Percentiles rank a stretch among this genome's conserved stretches.
Conservation (phyloP, 2,329 filamentous ascomycete genomes). For the Calonectria montana region DNA sequence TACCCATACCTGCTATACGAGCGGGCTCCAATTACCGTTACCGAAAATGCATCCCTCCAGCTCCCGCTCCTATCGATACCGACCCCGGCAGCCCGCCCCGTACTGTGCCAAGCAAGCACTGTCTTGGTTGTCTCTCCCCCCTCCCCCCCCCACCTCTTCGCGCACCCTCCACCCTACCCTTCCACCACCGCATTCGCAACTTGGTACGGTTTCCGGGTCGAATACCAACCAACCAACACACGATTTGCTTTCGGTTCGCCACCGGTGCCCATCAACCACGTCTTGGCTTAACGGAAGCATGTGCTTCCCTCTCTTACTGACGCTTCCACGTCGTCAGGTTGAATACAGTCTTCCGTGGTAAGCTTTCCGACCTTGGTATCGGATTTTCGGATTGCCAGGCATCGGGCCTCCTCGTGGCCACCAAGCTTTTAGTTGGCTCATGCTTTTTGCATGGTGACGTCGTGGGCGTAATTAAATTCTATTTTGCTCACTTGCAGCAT, state of each 20-base stretch:
- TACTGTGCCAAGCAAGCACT: not conserved
- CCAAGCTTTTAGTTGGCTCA: not conserved
- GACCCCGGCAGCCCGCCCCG: not conserved
- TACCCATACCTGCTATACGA: not conserved
- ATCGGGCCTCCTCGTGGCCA: not conserved
- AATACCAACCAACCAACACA: not conserved
- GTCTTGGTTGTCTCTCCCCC: not conserved
- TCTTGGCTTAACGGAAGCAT: not conserved
- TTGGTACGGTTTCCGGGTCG: not conserved
- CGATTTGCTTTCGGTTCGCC: conserved; percentile 2
- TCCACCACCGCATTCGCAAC: not conserved
- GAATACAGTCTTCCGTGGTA: not conserved
- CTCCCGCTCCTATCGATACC: conserved; percentile 4
- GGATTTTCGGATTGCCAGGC: not conserved
- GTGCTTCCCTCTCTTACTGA: not conserved
- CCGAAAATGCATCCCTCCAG: conserved; percentile 4
- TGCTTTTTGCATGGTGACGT: conserved; percentile 5
- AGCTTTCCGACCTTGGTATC: not conserved
- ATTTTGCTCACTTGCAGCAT: conserved; percentile 6
- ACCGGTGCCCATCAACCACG: not conserved
- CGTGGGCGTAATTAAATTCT: conserved; percentile 7
- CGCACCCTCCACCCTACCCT: not conserved
- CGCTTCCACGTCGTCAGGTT: not conserved
- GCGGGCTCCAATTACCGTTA: conserved; percentile 2
- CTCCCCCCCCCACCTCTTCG: not conserved